Percentiles rank a stretch among this genome's conserved stretches.
phyloP scores from a whole-genome alignment of 805 yeast genomes.

The Spathaspora gorwiae region DNA sequence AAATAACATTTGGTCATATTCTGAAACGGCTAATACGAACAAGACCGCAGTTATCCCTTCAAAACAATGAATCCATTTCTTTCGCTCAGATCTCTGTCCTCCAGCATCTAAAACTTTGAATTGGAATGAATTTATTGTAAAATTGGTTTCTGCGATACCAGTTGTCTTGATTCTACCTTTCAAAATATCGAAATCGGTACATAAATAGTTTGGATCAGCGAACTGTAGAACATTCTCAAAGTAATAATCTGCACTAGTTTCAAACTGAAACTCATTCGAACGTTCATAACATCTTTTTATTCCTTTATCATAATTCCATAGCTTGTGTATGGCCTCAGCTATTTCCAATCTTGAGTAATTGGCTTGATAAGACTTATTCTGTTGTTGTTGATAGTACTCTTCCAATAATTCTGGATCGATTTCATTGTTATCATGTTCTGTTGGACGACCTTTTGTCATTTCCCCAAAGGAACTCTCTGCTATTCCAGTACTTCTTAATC shows the following conservation, averaged over 20 bases:
- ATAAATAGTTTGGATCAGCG: slow-evolving; percentile 59
- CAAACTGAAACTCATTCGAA: slow-evolving; percentile 79
- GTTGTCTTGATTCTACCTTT: slow-evolving; percentile 93
- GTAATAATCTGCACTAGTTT: slow-evolving; percentile 76
- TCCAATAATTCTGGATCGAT: slow-evolving; percentile 7
- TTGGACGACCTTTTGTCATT: background rate
- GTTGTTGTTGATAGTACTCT: background rate
- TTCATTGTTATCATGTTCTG: slow-evolving; percentile 6
- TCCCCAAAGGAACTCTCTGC: slow-evolving; percentile 7
- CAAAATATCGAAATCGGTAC: slow-evolving; percentile 78
- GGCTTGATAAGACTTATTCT: slow-evolving; percentile 9
- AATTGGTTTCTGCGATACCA: slow-evolving; percentile 85
- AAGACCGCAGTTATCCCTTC: slow-evolving; percentile 84
- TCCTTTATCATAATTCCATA: slow-evolving; percentile 74
- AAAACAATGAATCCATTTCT: slow-evolving; percentile 93
- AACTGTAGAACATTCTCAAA: slow-evolving; percentile 69
- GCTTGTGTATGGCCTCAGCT: slow-evolving; percentile 61
- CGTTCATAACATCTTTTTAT: slow-evolving; percentile 53
- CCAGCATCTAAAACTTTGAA: slow-evolving; percentile 92
- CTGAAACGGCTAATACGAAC: slow-evolving; percentile 85
- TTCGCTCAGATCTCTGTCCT: slow-evolving; percentile 87
- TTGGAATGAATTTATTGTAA: slow-evolving; percentile 57
- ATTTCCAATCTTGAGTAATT: slow-evolving; percentile 42
- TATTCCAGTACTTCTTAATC: slow-evolving; percentile 50
- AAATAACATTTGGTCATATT: slow-evolving; percentile 86